Percentiles rank a stretch among this genome's conserved stretches.
phyloP scores from a whole-genome alignment of 2,329 filamentous ascomycete species.

The Coccinonectria pachysandricola region DNA sequence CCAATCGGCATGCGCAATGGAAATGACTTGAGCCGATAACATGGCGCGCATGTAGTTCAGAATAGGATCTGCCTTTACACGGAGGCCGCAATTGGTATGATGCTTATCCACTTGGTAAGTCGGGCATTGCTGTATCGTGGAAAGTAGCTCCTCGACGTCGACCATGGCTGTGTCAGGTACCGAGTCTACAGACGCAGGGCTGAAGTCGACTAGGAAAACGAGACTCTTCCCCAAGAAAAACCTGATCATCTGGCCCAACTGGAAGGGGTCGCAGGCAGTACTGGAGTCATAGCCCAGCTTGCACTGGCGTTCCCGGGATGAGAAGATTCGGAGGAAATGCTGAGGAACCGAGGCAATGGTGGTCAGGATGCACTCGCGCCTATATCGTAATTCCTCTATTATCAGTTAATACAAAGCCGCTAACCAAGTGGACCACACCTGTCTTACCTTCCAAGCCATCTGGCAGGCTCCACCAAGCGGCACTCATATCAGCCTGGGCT shows the following conservation, averaged over 20 bases:
- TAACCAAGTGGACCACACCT: too few relatives aligned
- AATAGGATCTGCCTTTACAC: slow-evolving; percentile 54
- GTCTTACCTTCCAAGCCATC: slow-evolving; percentile 54
- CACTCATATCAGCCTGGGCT: slow-evolving; percentile 19
- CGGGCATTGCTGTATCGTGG: slow-evolving; percentile 53
- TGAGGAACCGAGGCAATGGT: slow-evolving; percentile 59
- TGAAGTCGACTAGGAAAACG: slow-evolving; percentile 48
- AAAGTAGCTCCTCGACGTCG: slow-evolving; percentile 52
- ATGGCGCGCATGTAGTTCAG: slow-evolving; percentile 54
- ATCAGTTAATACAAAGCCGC: too few relatives aligned
- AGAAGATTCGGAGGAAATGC: slow-evolving; percentile 59
- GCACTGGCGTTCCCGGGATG: slow-evolving; percentile 57
- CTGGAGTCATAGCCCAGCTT: slow-evolving; percentile 65
- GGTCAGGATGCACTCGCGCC: slow-evolving; percentile 56
- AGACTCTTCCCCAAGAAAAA: slow-evolving; percentile 56
- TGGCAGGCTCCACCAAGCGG: slow-evolving; percentile 65
- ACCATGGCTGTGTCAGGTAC: slow-evolving; percentile 42
- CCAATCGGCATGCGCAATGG: slow-evolving; percentile 37
- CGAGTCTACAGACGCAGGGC: slow-evolving; percentile 33
- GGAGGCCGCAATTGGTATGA: slow-evolving; percentile 63
- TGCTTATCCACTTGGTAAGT: slow-evolving; percentile 65
- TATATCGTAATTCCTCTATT: slow-evolving; percentile 54
- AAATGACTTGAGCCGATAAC: slow-evolving; percentile 36
- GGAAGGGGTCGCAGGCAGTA: slow-evolving; percentile 63
- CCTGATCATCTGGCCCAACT: slow-evolving; percentile 66